Percentiles rank a stretch among this genome's conserved stretches.
These are phyloP conservation scores for Cardiosporidium cionae DNA, from an alignment of 169 alveolate genomes.

Conservation along the genomic window DNA sequence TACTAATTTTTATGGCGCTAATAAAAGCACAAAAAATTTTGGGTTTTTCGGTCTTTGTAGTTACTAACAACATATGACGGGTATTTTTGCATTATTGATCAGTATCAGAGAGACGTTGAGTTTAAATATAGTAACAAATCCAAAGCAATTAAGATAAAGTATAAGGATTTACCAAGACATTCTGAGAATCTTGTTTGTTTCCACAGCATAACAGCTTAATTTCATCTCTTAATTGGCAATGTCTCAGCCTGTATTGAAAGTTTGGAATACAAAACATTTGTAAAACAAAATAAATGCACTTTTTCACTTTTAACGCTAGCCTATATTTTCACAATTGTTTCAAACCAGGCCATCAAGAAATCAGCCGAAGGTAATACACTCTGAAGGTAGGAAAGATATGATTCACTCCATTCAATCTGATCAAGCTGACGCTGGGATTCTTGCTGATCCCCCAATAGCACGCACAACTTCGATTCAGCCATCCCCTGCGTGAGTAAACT, in stretches of 20 bases:
- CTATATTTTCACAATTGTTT: not conserved
- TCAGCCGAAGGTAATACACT: slow-evolving; percentile 68
- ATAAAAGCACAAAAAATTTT: not conserved
- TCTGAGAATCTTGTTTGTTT: not conserved
- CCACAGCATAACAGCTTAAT: not conserved
- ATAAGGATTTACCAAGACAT: not conserved
- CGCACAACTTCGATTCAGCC: slow-evolving; percentile 59
- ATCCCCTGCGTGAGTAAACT: not conserved
- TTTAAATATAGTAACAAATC: too few relatives aligned
- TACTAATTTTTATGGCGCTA: not conserved
- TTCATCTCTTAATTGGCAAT: not conserved
- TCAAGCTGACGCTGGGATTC: slow-evolving; percentile 53
- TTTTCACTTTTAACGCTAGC: not conserved
- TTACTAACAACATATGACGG: too few relatives aligned
- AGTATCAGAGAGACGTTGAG: too few relatives aligned
- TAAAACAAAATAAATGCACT: not conserved
- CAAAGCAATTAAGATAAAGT: not conserved
- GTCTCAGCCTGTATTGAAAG: not conserved
- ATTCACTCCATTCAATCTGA: slow-evolving; percentile 60
- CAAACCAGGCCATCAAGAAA: slow-evolving; percentile 58
- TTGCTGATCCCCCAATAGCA: slow-evolving; percentile 51
- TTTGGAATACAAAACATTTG: not conserved
- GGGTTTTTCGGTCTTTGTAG: too few relatives aligned
- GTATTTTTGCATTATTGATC: too few relatives aligned
- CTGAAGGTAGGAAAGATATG: slow-evolving; percentile 48